phyloP scores from a whole-genome alignment of 129 eudicot species.

The Pseudognaphalium luteoalbum region DNA sequence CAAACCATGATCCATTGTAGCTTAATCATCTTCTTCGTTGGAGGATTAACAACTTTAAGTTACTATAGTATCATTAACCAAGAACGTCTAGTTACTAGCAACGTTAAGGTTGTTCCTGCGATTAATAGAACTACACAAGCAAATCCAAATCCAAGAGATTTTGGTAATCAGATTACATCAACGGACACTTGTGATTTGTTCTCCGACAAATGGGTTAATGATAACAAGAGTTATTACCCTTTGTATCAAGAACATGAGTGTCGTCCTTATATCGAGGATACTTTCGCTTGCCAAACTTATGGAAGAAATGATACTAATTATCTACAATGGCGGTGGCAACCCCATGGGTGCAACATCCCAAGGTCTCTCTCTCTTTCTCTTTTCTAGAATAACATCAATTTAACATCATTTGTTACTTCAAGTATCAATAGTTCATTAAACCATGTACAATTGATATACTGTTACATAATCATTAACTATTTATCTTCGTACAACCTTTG shows the following conservation, averaged over 20 bases:
- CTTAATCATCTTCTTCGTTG: slow-evolving; percentile 28
- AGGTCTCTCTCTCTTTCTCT: slow-evolving; percentile 20
- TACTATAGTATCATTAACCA: slow-evolving; percentile 5
- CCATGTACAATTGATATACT: too few relatives aligned
- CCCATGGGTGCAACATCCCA: slow-evolving; percentile 52
- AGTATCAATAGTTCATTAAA: too few relatives aligned
- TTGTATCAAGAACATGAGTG: slow-evolving; percentile 25
- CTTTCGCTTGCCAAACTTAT: slow-evolving; percentile 47
- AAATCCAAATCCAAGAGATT: background rate
- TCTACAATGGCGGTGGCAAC: slow-evolving; percentile 64
- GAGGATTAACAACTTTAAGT: slow-evolving; percentile 26
- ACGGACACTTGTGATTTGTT: slow-evolving; percentile 28
- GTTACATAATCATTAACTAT: too few relatives aligned
- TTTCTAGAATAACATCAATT: too few relatives aligned
- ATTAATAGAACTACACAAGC: background rate
- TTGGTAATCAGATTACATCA: background rate
- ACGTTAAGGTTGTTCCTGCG: background rate
- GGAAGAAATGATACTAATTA: slow-evolving; percentile 47
- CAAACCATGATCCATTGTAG: slow-evolving; percentile 21
- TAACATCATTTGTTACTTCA: too few relatives aligned
- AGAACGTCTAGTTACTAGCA: background rate
- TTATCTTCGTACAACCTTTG: too few relatives aligned
- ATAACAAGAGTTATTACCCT: slow-evolving; percentile 31
- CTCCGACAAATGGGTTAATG: slow-evolving; percentile 27
- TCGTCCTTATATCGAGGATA: slow-evolving; percentile 21